Conservation (phyloP, 2,329 filamentous ascomycete genomes). For the Macrophomina phaseolina region DNA sequence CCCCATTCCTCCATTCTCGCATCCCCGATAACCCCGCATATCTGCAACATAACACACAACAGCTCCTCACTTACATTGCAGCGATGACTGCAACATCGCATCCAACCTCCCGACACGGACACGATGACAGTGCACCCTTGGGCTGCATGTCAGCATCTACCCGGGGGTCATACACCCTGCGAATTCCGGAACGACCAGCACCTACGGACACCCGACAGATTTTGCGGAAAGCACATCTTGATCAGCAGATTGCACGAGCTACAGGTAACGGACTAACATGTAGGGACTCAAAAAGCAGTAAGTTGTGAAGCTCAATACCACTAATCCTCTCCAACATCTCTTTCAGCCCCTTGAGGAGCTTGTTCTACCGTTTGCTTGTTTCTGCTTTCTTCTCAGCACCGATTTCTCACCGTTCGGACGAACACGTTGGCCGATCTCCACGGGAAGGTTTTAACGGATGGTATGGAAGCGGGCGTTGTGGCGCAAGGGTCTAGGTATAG, state of each 20-base stretch:
- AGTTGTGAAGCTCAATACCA: constrained; percentile 5
- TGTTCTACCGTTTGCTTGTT: not conserved
- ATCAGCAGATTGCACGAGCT: not conserved
- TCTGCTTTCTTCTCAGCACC: not conserved
- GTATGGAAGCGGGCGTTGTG: constrained; percentile 7
- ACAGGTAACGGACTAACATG: constrained; percentile 18
- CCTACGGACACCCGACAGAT: not conserved
- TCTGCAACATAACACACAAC: constrained; percentile 16
- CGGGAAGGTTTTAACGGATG: constrained; percentile 18
- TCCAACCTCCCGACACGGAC: not conserved
- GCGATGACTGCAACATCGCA: constrained; percentile 10
- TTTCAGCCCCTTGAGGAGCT: not conserved
- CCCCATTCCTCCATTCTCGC: constrained; percentile 1
- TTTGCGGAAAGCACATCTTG: not conserved
- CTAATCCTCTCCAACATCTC: constrained; percentile 2
- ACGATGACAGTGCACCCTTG: constrained; percentile 2
- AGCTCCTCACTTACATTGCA: constrained; percentile 16
- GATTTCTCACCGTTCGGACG: constrained; percentile 12
- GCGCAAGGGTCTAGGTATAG: constrained; percentile 6
- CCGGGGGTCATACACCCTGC: not conserved
- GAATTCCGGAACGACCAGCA: not conserved
- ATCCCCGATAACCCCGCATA: constrained; percentile 10
- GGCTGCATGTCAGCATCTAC: not conserved
- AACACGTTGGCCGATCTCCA: not conserved
- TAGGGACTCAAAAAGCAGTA: constrained; percentile 16